Evolutionary conservation across 352 stramenopile species (phyloP), one percentile per base, ranked within the genome.

Genomic region (Pythium rhizo-oryzae): DNA sequence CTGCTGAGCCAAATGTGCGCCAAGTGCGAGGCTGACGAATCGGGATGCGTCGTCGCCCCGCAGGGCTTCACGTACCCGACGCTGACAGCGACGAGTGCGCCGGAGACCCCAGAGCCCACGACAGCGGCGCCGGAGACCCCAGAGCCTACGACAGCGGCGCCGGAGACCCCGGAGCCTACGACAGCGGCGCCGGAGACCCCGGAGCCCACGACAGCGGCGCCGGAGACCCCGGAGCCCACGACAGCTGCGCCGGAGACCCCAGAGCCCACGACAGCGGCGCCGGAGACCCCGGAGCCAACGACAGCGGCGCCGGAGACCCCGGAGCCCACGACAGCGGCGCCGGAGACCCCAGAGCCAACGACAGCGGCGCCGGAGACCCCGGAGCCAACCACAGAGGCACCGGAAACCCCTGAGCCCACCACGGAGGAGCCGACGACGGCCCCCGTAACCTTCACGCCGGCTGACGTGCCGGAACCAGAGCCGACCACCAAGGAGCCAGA

Each of bases 1-100:
- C 69, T 82, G 25, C 89, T 77, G 62, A 73, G 77, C 49, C 84
- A 92, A 52, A 72, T 89, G 51, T 94, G 84, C 53, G 72, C 70
- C 9, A 65, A 80, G 51, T 94, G 84, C 60, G 59, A 59, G 5
- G 18, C 50, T 1, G 70, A 56, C 57, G 72, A 49, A 0, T 39
- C 58, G 7, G 78, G 72, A 4, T 86, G 79, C 49, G 57, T 78
- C 13, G 58, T 68, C 5, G 67, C 67, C 4, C 54, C 66, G 0
- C 33, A 30, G 8, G 75, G 72, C 33, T 88, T 78, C 61, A 75
- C 66, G 24, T 88, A 79, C 65, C 79, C 78, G 39, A 72, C 63
- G 18, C 57, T 85, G 21, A 13, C 39, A 2, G 16, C 39, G 39
- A 46, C 39, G 39, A 46, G 12, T 13, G 12, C 28, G 39, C 39